Evolutionary conservation across 331 rosid species (phyloP).

Genomic region (Spiraea crenata): DNA sequence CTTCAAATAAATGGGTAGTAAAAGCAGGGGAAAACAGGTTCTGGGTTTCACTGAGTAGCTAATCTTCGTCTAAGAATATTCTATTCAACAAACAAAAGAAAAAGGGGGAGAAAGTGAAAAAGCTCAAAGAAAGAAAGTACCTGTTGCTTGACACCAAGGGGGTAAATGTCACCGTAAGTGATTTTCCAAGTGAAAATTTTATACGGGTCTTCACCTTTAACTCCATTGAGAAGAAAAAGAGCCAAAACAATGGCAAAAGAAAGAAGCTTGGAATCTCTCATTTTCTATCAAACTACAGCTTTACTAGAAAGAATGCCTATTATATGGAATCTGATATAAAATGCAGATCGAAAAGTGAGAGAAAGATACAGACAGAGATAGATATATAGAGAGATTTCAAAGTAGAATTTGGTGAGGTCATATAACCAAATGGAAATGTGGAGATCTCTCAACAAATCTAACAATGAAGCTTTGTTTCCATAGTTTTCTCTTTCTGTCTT

Average conservation of each 20-base stretch:
- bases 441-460: slow-evolving; percentile 12
- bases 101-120: background rate
- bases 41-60: no score
- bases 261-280: slow-evolving; percentile 30
- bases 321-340: background rate
- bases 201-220: slow-evolving; percentile 74
- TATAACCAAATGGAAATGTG: background rate
- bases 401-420: slow-evolving; percentile 1
- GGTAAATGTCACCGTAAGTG: slow-evolving; percentile 82
- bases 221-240: slow-evolving; percentile 37
- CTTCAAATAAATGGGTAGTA: no score
- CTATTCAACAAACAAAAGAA: no score
- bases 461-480: background rate
- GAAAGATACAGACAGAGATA: slow-evolving; percentile 8
- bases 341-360: background rate
- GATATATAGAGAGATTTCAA: background rate
- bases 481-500: background rate
- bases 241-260: slow-evolving; percentile 22
- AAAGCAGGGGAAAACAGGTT: background rate
- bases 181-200: slow-evolving; percentile 82
- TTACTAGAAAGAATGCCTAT: background rate
- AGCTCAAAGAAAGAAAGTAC: slow-evolving; percentile 17
- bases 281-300: slow-evolving; percentile 1
- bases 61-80: no score
- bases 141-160: slow-evolving; percentile 92